Conservation (phyloP, 257 asterid species). For the Przewalskia tangutica region DNA sequence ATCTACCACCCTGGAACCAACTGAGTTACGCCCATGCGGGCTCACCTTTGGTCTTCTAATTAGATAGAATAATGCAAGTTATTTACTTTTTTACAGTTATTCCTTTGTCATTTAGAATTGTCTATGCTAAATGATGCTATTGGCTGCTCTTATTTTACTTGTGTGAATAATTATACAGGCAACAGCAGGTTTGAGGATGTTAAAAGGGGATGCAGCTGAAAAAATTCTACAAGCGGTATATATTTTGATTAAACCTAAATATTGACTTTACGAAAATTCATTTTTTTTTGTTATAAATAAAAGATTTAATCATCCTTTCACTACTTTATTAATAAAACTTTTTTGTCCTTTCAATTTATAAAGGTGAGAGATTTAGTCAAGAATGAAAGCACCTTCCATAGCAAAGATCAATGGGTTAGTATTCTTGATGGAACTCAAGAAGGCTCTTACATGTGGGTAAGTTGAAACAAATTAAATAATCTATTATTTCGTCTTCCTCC, state of each 20-base stretch:
- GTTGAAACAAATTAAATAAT: not conserved
- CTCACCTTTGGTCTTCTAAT: not conserved
- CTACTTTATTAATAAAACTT: not conserved
- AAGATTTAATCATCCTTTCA: not conserved
- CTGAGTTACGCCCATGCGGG: no score
- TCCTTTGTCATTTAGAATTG: not conserved
- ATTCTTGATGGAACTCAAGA: conserved; percentile 76
- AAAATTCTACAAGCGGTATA: conserved; percentile 69
- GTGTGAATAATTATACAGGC: conserved; percentile 40
- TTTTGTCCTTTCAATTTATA: not conserved
- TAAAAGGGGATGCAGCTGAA: conserved; percentile 72
- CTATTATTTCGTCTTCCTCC: no score
- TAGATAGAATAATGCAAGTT: not conserved
- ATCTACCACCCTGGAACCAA: no score
- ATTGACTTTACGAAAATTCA: not conserved
- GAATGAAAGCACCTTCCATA: conserved; percentile 51
- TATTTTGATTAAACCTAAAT: not conserved
- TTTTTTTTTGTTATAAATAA: not conserved
- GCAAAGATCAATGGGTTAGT: conserved; percentile 55
- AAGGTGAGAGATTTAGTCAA: conserved; percentile 67
- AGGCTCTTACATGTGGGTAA: conserved; percentile 84
- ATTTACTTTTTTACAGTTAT: no score
- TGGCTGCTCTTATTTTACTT: not conserved
- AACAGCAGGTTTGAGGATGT: conserved; percentile 79
- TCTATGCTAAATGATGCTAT: no score